These are phyloP conservation scores for Incumbomyces lentus DNA, from an alignment of 2,329 filamentous ascomycete species.

Conservation along the genomic window DNA sequence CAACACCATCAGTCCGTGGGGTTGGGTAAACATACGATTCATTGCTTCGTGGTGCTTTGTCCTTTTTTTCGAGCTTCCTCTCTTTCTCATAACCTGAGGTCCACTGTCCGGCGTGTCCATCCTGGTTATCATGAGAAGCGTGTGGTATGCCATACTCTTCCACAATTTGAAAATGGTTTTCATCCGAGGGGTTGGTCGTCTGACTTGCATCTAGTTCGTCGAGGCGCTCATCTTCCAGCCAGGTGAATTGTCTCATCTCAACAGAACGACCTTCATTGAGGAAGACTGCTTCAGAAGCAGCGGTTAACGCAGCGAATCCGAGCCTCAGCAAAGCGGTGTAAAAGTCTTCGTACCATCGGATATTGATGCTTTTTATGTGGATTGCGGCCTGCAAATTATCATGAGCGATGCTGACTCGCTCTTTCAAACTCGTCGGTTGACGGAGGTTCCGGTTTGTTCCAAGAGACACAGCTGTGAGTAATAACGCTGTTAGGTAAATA, in stretches of 20 bases:
- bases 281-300: constrained; percentile 91
- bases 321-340: constrained; percentile 81
- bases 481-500: constrained; percentile 69
- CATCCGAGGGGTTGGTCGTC: constrained; percentile 13
- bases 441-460: constrained; percentile 38
- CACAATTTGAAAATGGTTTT: constrained; percentile 21
- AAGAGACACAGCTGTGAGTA: constrained; percentile 61
- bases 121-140: constrained; percentile 15
- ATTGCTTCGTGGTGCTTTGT: constrained; percentile 17
- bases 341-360: constrained; percentile 86
- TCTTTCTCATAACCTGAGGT: constrained; percentile 38
- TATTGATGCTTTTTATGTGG: constrained; percentile 66
- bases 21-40: constrained; percentile 27
- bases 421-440: constrained; percentile 37
- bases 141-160: constrained; percentile 24
- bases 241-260: constrained; percentile 65
- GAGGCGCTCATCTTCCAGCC: constrained; percentile 81
- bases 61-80: constrained; percentile 33
- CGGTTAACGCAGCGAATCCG: constrained; percentile 79
- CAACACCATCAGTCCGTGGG: constrained; percentile 52
- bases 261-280: constrained; percentile 78
- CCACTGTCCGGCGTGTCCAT: constrained; percentile 25
- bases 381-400: constrained; percentile 87
- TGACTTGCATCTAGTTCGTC: constrained; percentile 55
- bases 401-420: constrained; percentile 62